Base-by-base conservation (phyloP, 169 alveolate species). In the Cryptosporidium tyzzeri region DNA sequence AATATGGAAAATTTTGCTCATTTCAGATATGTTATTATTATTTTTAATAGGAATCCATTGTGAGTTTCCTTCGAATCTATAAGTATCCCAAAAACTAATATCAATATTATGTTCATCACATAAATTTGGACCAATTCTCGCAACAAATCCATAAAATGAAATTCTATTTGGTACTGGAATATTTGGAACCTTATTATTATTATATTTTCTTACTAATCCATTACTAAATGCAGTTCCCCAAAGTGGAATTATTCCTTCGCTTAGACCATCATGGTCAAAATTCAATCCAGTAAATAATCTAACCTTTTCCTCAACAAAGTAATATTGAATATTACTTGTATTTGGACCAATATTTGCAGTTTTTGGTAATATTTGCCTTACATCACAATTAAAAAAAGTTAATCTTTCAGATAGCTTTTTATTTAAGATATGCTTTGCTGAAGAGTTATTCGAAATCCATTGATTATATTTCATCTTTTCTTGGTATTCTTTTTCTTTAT, bases 221-320 rank as follows among this genome's bases (percentile, higher is more conserved):
- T 65, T 80, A 37, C 29, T 55, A n/a, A 80, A 61, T 26, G 75
- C 89, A 14, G 73, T 62, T 59, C 62, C 75, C 89, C 89, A 80
- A 26, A 80, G 69, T 26, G 89, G 89, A 23, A 80, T 80, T 44
- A 80, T 39, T 61, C 89, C 89, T 50, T 80, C 89, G 21, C 89
- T 48, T 50, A 80, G 65, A 29, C 80, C 89, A 62, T 80, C 89
- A 44, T 80, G 89, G 51, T 80, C 89, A 31, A 80, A 62, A 33
- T 80, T 80, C 89, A 80, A 61, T 21, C 89, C 89, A 18, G 89
- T 80, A 39, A 80, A 62, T 61, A 80, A 29, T 29, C 89, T 61
- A 16, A 73, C 89, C 18, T 80, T 80, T 80, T 80, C 89, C 12
- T 62, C 55, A 26, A 80, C 59, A 26, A 65, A 26, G 39, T 62